A percentile compares a stretch with the other conserved stretches of the same genome.
Evolutionary conservation across 2,329 filamentous ascomycete genomes (phyloP).

Genomic region (Scytalidium sp.): DNA sequence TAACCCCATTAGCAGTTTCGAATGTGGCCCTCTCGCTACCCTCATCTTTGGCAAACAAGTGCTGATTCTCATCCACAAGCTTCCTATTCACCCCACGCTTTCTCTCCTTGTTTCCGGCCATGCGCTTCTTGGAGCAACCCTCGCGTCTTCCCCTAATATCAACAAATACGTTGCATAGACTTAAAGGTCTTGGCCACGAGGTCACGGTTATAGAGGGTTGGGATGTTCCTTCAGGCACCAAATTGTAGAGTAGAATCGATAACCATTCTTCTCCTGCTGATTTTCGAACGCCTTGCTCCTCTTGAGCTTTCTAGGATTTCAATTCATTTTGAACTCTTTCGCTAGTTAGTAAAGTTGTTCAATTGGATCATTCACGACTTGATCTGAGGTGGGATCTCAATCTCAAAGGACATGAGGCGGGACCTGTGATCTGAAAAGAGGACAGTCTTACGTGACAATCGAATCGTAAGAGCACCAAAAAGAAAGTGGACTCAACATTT

Average conservation of each 20-base stretch:
- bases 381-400: background rate
- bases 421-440: background rate
- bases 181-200: constrained; percentile 82
- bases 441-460: no score
- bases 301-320: constrained; percentile 92
- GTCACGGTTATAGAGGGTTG: constrained; percentile 93
- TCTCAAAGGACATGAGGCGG: no score
- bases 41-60: constrained; percentile 78
- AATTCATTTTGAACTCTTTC: constrained; percentile 87
- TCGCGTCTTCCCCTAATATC: constrained; percentile 84
- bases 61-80: constrained; percentile 87
- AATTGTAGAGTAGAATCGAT: constrained; percentile 44
- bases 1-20: constrained; percentile 42
- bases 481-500: constrained; percentile 42
- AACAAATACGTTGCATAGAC: constrained; percentile 85
- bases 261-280: constrained; percentile 68
- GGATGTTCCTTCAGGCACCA: constrained; percentile 87
- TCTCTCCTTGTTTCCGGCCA: constrained; percentile 84
- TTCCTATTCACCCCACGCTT: constrained; percentile 79
- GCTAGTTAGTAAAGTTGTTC: no score
- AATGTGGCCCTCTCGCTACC: constrained; percentile 58
- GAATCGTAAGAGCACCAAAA: no score
- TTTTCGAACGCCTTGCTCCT: constrained; percentile 94
- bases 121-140: constrained; percentile 90
- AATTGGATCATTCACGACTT: no score